Evolutionary conservation across 2,329 filamentous ascomycete species (phyloP).

Genomic region (Paecilomyces sp.): DNA sequence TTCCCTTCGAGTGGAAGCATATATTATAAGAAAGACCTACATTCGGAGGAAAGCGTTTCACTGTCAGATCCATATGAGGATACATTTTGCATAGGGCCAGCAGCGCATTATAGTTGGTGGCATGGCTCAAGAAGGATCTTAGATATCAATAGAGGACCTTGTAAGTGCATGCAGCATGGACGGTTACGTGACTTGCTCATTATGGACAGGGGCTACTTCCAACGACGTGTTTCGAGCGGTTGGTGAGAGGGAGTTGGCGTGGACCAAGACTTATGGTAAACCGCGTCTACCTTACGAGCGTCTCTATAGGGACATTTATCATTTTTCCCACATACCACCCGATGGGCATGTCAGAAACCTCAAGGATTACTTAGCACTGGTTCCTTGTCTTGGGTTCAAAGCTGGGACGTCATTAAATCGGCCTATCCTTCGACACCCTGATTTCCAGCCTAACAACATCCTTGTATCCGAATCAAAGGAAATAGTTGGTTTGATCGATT

Average conservation of each 20-base stretch:
- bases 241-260: background rate
- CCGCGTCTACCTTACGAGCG: background rate
- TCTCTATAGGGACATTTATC: background rate
- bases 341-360: background rate
- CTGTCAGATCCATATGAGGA: background rate
- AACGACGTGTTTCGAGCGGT: background rate
- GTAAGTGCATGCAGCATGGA: background rate
- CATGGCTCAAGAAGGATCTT: background rate
- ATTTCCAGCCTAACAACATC: background rate
- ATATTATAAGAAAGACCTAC: background rate
- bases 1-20: background rate
- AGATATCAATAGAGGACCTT: background rate
- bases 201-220: background rate
- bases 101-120: background rate
- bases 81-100: background rate
- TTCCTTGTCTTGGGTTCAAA: background rate
- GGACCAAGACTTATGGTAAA: background rate
- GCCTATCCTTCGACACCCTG: background rate
- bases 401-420: background rate
- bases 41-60: background rate
- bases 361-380: background rate
- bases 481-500: background rate
- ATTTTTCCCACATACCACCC: background rate
- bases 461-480: background rate
- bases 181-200: background rate